Evolutionary conservation across 208 protist species (phyloP), one percentile per base, ranked within the genome.

Genomic region (Wallacemonas sp.): DNA sequence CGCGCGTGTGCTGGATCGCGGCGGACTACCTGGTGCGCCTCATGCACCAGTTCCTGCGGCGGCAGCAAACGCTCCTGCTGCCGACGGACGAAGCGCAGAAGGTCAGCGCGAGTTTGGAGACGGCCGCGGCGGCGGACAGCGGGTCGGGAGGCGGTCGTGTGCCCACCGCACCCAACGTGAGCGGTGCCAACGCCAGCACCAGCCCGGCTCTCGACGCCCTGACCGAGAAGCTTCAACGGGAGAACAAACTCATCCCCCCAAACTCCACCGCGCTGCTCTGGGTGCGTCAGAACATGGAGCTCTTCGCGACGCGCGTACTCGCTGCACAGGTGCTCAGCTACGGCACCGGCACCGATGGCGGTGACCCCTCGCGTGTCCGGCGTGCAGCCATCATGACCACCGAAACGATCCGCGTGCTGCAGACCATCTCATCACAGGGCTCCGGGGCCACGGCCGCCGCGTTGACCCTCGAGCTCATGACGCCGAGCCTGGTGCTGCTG

Each of bases 11-110:
- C 52, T 67, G 74, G 26, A 81, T 93, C 21, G 74, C 83, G 3
- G 85, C 85, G 24, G 86, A 95, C 65, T 95, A 87, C 71, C 79
- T 95, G 8, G 84, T 93, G 39, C 47, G 63, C 5, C 81, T 80
- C 8, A 77, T 88, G 49, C 81, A 72, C 21, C 74, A 85, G 19
- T 70, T 84, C 21, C 58, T 93, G 58, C 56, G 78, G 23, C 79
- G 86, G 3, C 86, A 95, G 68, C 81, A 82, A 48, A 88, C 86
- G 14, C 72, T 95, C 30, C 74, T 75, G 47, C 49, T 81, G 2
- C 26, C 76, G 4, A 73, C 82, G 8, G 70, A 56, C 3, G 70
- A 66, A 58, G 52, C 52, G 17, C 52, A 41, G 16, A 58, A 58
- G 30, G 23, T 58, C 52, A 58, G 52, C 32, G 30, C 32, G 14